phyloP scores from a whole-genome alignment of 2,329 filamentous ascomycete species.

The Sporothrix pseudoabietina region DNA sequence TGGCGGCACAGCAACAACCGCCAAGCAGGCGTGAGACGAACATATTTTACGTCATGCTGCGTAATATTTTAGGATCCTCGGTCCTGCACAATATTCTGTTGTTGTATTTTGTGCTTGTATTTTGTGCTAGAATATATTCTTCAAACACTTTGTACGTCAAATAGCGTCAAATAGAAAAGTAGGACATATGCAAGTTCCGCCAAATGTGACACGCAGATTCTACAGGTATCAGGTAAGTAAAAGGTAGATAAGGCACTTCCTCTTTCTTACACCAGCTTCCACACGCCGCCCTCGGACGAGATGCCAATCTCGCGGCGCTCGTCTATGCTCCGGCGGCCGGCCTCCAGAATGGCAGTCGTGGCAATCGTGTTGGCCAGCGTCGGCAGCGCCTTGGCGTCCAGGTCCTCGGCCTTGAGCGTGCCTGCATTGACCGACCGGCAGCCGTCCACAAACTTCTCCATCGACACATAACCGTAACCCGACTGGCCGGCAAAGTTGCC shows the following conservation, averaged over 20 bases:
- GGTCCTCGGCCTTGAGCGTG: constrained; percentile 68
- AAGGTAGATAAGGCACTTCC: not conserved
- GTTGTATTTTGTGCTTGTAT: not conserved
- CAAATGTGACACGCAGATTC: not conserved
- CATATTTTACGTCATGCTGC: not conserved
- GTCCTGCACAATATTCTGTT: not conserved
- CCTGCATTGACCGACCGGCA: constrained; percentile 78
- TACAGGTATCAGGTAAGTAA: not conserved
- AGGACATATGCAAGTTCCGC: not conserved
- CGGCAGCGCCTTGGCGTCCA: constrained; percentile 79
- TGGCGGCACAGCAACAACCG: constrained; percentile 17
- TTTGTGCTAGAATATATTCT: not conserved
- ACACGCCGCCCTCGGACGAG: constrained; percentile 63
- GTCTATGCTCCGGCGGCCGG: constrained; percentile 80
- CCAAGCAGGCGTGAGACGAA: constrained; percentile 16
- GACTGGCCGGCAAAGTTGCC: constrained; percentile 91
- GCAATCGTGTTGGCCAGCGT: constrained; percentile 88
- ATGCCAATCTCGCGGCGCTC: constrained; percentile 79
- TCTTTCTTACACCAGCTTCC: constrained; percentile 60
- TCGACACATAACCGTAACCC: constrained; percentile 90
- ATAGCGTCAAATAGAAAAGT: not conserved
- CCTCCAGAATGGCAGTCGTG: constrained; percentile 88
- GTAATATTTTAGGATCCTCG: not conserved
- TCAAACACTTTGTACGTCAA: not conserved
- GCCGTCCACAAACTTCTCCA: constrained; percentile 94